A percentile compares a stretch with the other conserved stretches of the same genome.
Evolutionary conservation across 805 yeast species (phyloP).

Genomic region (Saturnispora sanitii): DNA sequence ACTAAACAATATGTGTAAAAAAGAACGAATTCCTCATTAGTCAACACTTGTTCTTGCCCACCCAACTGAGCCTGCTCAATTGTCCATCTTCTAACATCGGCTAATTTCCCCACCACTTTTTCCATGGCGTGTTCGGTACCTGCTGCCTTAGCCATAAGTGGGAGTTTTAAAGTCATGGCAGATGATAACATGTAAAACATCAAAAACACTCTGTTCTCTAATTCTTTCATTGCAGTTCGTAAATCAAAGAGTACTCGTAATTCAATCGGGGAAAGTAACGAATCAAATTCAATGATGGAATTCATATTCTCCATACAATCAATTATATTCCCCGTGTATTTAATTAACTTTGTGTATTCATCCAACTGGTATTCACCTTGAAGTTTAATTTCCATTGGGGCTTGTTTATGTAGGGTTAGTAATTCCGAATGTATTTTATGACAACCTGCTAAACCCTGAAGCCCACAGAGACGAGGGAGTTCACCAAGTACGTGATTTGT

Average conservation of each 20-base stretch:
- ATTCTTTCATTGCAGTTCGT: conserved; percentile 50
- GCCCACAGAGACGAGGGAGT: conserved; percentile 29
- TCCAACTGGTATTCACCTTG: conserved; percentile 60
- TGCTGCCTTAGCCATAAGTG: conserved; percentile 69
- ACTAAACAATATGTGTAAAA: conserved; percentile 69
- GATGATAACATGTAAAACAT: conserved; percentile 74
- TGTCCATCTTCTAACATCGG: conserved; percentile 40
- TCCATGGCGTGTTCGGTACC: conserved; percentile 68
- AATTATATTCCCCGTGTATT: conserved; percentile 51
- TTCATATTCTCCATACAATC: conserved; percentile 71
- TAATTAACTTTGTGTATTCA: conserved; percentile 41
- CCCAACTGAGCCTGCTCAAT: conserved; percentile 22
- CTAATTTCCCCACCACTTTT: conserved; percentile 54
- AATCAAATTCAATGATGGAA: conserved; percentile 56
- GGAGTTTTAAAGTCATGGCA: conserved; percentile 65
- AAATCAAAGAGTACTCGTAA: conserved; percentile 44
- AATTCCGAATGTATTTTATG: conserved; percentile 51
- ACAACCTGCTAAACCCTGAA: conserved; percentile 33
- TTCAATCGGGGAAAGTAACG: conserved; percentile 43
- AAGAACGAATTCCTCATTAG: conserved; percentile 67
- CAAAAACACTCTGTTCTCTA: conserved; percentile 62
- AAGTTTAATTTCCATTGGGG: conserved; percentile 65
- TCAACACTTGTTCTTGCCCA: conserved; percentile 21
- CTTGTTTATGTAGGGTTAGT: conserved; percentile 51
- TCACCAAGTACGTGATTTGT: conserved; percentile 8